Base-by-base conservation (phyloP, 1,139 yeast genomes). In the Suhomyces wounanorum region DNA sequence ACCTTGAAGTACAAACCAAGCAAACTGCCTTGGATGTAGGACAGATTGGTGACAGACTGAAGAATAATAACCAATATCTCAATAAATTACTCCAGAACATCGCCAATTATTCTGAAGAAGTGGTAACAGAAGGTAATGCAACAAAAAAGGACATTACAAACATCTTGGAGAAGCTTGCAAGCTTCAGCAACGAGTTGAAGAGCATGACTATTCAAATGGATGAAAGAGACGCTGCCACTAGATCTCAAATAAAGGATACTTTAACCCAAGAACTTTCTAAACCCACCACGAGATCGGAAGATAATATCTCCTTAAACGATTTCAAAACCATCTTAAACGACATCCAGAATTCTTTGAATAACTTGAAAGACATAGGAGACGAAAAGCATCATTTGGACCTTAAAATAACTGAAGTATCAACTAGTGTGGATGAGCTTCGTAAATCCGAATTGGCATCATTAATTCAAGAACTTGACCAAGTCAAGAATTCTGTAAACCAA, bases 21-120 rank as follows among this genome's bases (percentile, higher is more conserved):
- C 79, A 75, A 52, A 70, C 66, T 13, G 53, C 65, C 41, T 57
- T 68, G 6, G 80, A 75, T 55, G 59, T 75, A 50, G 70, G 65
- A 2, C 76, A 75, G 53, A 63, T 75, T 45, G 67, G 65, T 18
- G 77, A 73, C 43, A 57, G 79, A 41, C 76, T 72, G 70, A 75
- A 70, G 56, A 74, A 71, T 55, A 75, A 75, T 56, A 75, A 75
- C 59, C 70, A 66, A 50, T 61, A 71, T 54, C 68, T 75, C 60
- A 72, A 67, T 52, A 68, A 66, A 53, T 59, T 75, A 39, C 64
- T 75, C 17, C 65, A 52, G 25, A 69, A 68, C 45, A 65, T 73
- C 23, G 69, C 74, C 21, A 60, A 61, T 21, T 70, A 72, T 58
- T 66, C 75, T 2, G 62, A 64, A 28, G 75, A 72, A 43, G 73